These are phyloP conservation scores for Phyllosticta ampelicida DNA, from an alignment of 2,329 filamentous ascomycete species.

Conservation along the genomic window DNA sequence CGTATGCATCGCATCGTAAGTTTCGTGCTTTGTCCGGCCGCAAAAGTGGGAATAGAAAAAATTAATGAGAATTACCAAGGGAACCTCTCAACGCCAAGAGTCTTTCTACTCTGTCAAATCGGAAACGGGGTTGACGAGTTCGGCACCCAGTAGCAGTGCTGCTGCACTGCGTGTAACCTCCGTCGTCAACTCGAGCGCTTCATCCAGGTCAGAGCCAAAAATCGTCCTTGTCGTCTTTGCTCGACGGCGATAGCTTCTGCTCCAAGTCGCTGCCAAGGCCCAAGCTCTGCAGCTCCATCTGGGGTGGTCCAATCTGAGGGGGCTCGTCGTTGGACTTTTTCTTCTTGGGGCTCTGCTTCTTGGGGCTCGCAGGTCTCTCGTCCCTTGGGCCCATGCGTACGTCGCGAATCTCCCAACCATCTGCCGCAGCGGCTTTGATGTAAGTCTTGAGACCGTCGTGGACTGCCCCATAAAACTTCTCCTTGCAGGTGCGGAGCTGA, in stretches of 20 bases:
- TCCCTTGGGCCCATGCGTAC: slow-evolving; percentile 57
- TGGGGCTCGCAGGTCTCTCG: slow-evolving; percentile 27
- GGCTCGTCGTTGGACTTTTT: slow-evolving; percentile 25
- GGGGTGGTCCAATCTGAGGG: slow-evolving; percentile 28
- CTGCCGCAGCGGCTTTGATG: slow-evolving; percentile 76
- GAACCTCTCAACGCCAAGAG: not conserved
- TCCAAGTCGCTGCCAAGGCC: slow-evolving; percentile 6
- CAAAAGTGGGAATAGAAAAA: not conserved
- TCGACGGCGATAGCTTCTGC: not conserved
- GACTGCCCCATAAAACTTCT: slow-evolving; percentile 91
- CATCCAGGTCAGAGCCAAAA: slow-evolving; percentile 5
- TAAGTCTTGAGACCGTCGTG: slow-evolving; percentile 83
- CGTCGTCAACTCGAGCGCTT: not conserved
- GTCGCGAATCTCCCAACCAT: slow-evolving; percentile 75
- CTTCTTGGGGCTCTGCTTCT: slow-evolving; percentile 16
- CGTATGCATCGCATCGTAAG: not conserved
- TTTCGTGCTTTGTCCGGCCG: not conserved
- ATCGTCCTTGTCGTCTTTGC: not conserved
- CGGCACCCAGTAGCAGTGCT: not conserved
- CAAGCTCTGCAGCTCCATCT: slow-evolving; percentile 21
- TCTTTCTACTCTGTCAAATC: not conserved
- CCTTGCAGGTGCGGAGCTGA: slow-evolving; percentile 82
- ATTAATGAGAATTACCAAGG: not conserved
- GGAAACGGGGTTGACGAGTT: not conserved
- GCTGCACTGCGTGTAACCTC: not conserved